Evolutionary conservation across 192 early-diverging fungal species (phyloP), one percentile per base, ranked within the genome.

Genomic region (Linnemannia schmuckeri): DNA sequence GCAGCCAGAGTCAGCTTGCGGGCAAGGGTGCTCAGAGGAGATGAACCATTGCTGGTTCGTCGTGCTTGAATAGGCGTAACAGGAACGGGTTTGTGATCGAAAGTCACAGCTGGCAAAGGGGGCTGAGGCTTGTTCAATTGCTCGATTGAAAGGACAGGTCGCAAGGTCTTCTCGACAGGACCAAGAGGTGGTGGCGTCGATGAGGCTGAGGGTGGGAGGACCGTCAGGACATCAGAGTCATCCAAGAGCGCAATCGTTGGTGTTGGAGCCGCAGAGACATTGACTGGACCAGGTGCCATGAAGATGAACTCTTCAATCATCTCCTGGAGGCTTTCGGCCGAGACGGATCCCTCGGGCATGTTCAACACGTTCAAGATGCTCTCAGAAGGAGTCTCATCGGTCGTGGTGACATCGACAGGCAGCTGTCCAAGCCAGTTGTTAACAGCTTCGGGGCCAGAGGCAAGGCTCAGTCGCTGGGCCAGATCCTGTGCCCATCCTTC

Each of bases 401-500:
- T 30, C 7, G 41, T 46, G 0, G 12, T 38, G 22, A 44, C 57
- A 30, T 49, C 35, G 17, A 49, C 12, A 24, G 78, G 66, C 46
- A 86, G 44, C 47, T 87, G 79, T 22, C 85, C 80, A 54, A 87
- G 85, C 85, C 85, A 87, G 12, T 79, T 54, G 17, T 79, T 74
- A 27, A 87, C 66, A 24, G 55, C 41, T 47, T 80, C 78, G 49
- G 79, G 79, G 27, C 61, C 72, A 7, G 85, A 73, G 27, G 85
- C 85, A 42, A 74, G 72, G 30, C 35, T 78, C 13, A 87, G 52
- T 57, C 75, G 52, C 3, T 87, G 74, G 2, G 85, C 72, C 46
- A 87, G 79, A 49, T 87, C 85, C 33, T 81, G 79, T 12, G 85
- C 85, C 85, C 85, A 87, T 7, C 66, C 76, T 35, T 81, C 80